Base-by-base conservation (phyloP, 768 basidiomycete genomes). In the Rhizopogon rudus region DNA sequence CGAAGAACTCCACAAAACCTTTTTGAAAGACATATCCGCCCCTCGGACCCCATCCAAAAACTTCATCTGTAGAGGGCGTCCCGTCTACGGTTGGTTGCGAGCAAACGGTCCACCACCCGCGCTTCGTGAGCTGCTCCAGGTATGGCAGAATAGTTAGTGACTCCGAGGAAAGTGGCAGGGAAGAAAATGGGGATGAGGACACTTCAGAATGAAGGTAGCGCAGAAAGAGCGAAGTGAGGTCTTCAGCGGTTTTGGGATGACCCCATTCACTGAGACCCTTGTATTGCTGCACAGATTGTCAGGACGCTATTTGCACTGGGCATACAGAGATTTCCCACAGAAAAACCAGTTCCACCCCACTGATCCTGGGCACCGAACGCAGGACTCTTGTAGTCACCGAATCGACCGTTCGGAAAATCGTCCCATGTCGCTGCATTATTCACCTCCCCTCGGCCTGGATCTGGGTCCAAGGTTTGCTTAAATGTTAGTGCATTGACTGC, bases 331-430 rank as follows among this genome's bases (percentile, higher is more conserved):
- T 39, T 17, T 63, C 76, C 39, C 65, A 88, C 86, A 53, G 82
- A 75, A 39, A 87, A 74, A 43, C 76, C 78, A 10, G 81, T 78
- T 39, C 85, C 84, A 53, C 89, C 88, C 88, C 90, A 93, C 2
- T 78, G 86, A 57, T 86, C 87, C 63, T 82, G 84, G 35, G 77
- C 75, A 44, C 97, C 97, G 62, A 88, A 99, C 1, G 97, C 97
- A 20, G 97, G 97, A 74, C 93, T 96, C 65, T 97, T 91, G 67
- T 89, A 91, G 69, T 98, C 97, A 58, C 97, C 97, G 69, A 98
- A 98, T 9, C 97, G 87, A 37, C 97, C 97, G 67, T 99, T 99
- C 6, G 97, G 97, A 68, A 98, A 98, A 65, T 99, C 97, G 63
- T 93, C 91, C 91, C 91, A 93, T 17, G 83, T 83, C 1, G 86